Evolutionary conservation across 2,329 filamentous ascomycete genomes (phyloP), one percentile per base, ranked within the genome.

Genomic region (Boeremia lycopersici): DNA sequence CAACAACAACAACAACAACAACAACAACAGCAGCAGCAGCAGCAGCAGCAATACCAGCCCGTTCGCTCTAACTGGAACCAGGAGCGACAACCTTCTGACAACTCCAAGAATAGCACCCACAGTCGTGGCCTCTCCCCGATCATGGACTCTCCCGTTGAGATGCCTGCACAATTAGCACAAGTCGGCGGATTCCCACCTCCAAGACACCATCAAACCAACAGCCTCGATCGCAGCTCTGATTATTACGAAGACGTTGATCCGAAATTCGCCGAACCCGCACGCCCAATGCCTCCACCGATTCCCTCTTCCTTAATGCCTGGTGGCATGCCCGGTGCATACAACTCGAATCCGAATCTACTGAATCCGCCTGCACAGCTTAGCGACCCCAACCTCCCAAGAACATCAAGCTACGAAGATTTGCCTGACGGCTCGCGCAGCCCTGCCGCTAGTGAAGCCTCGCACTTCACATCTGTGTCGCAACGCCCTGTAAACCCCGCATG

Each of bases 171-270:
- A 52, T 46, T 67, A 11, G 64, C 73, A 8, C 66, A 64, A 11
- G 53, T 66, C 13, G 67, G 63, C 28, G 48, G 52, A 7, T 58
- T 65, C 33, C 62, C 42, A 34, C 70, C 72, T 26, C 59, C 61
- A 6, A 51, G 23, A 2, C 30, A 40, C 39, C 31, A 41, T 25
- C 52, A 54, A 29, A 36, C 23, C 17, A 54, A 54, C 35, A 41
- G 34, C 17, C 17, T 55, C 11, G 72, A 75, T 33, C 65, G 66
- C 23, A 74, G 65, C 44, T 80, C 81, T 10, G 70, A 83, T 59
- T 98, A 98, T 76, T 96, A 96, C 70, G 95, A 98, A 80, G 93
- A 98, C 72, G 86, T 96, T 11, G 92, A 96, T 62, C 92, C 93
- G 39, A 89, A 87, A 52, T 98, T 97, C 69, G 89, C 86, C 30